These are phyloP conservation scores for Musa beccarii DNA, from an alignment of 176 grass and related monocot species.

Conservation along the genomic window DNA sequence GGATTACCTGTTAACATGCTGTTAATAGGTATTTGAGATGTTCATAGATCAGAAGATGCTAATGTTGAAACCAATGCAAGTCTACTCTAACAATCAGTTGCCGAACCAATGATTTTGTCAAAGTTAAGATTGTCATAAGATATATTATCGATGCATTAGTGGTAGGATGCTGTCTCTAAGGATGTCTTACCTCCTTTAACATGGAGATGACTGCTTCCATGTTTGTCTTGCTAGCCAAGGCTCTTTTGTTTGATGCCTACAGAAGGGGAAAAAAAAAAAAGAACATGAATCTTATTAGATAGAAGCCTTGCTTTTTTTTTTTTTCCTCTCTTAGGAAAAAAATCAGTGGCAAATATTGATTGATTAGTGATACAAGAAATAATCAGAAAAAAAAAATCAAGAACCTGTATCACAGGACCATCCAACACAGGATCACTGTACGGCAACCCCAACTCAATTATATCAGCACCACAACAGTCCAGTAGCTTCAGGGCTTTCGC, in stretches of 20 bases:
- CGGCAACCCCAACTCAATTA: slow-evolving; percentile 22
- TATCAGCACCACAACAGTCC: neutral
- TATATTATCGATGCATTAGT: neutral
- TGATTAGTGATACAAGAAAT: too few species aligned
- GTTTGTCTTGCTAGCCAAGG: neutral
- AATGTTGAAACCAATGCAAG: neutral
- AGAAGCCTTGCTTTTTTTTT: neutral
- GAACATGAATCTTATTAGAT: neutral
- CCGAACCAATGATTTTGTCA: too few species aligned
- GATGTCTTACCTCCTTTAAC: slow-evolving; percentile 15
- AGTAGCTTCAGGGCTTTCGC: slow-evolving; percentile 7
- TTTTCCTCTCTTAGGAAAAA: neutral
- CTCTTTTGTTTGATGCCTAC: neutral
- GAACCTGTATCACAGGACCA: slow-evolving; percentile 31
- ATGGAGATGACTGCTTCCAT: neutral
- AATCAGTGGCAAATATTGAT: neutral
- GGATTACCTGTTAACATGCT: too few species aligned
- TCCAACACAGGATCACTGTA: neutral
- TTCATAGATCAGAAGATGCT: neutral
- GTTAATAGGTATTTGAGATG: too few species aligned
- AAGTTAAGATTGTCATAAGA: neutral
- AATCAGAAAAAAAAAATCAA: neutral
- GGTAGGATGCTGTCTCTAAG: neutral
- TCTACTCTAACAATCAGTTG: neutral
- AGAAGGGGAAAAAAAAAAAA: too few species aligned